Evolutionary conservation across 441 rosid genomes (phyloP).

Genomic region (Isatis lusitanica): DNA sequence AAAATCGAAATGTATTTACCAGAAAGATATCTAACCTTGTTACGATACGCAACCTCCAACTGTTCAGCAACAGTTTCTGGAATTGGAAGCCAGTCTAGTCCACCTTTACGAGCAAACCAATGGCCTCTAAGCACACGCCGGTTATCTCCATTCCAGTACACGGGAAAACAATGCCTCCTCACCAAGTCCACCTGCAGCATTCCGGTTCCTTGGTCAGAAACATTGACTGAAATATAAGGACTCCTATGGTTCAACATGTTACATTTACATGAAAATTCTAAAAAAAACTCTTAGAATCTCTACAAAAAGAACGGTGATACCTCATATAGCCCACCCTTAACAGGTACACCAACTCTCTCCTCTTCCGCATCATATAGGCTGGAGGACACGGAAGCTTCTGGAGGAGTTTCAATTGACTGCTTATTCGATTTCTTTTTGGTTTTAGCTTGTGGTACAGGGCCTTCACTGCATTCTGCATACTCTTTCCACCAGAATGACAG

Average conservation of each 20-base stretch:
- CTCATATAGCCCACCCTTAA: constrained; percentile 97
- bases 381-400: constrained; percentile 41
- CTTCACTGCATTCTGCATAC: constrained; percentile 94
- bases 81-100: constrained; percentile 93
- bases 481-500: constrained; percentile 97
- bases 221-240: not conserved
- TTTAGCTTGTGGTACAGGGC: constrained; percentile 54
- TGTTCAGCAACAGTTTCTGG: constrained; percentile 96
- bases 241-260: not conserved
- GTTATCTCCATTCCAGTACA: constrained; percentile 97
- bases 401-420: constrained; percentile 35
- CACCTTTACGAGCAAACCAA: constrained; percentile 96
- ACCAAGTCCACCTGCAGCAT: constrained; percentile 82
- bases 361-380: constrained; percentile 63
- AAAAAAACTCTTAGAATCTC: not conserved
- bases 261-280: not conserved
- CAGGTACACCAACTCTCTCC: constrained; percentile 96
- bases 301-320: constrained; percentile 34
- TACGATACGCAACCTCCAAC: constrained; percentile 81
- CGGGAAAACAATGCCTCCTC: constrained; percentile 87
- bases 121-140: constrained; percentile 97
- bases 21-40: constrained; percentile 51
- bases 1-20: not conserved
- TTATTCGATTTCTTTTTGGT: constrained; percentile 38
- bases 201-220: constrained; percentile 21